Evolutionary conservation across 2,329 filamentous ascomycete species (phyloP).

Genomic region (Thelonectria blattea): DNA sequence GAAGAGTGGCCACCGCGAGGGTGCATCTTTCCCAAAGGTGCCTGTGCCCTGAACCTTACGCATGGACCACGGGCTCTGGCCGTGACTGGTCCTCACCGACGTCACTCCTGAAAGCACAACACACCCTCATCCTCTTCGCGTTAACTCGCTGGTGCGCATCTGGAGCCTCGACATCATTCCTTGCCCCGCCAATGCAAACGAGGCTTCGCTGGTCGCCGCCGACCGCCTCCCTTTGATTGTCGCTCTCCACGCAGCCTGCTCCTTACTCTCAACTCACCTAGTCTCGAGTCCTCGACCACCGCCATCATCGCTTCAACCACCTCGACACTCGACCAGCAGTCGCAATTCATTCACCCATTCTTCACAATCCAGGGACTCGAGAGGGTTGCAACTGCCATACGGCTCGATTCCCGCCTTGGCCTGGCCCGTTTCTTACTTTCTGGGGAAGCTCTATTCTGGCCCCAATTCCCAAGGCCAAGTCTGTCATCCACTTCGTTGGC

Average conservation of each 20-base stretch:
- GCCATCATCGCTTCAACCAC: no score
- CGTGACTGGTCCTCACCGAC: slow-evolving; percentile 27
- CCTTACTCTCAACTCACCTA: no score
- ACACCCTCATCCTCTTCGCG: neutral
- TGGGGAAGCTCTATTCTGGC: slow-evolving; percentile 9
- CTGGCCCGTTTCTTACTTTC: slow-evolving; percentile 12
- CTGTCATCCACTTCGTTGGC: slow-evolving; percentile 18
- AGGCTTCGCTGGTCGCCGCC: slow-evolving; percentile 1
- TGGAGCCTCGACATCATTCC: slow-evolving; percentile 10
- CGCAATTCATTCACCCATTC: no score
- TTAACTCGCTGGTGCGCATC: neutral
- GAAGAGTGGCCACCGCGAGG: slow-evolving; percentile 1
- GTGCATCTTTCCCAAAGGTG: neutral
- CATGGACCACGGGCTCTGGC: slow-evolving; percentile 1
- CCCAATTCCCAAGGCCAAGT: neutral
- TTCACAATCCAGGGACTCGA: no score
- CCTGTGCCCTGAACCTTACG: neutral
- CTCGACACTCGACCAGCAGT: no score
- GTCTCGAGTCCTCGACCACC: no score
- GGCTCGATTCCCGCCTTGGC: slow-evolving; percentile 2
- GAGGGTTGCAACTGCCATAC: neutral
- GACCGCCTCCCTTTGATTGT: slow-evolving; percentile 2
- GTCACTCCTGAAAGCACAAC: slow-evolving; percentile 26
- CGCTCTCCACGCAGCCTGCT: neutral
- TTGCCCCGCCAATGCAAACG: slow-evolving; percentile 9